Conservation (phyloP, 805 yeast species). For the Metschnikowia henanensis region DNA sequence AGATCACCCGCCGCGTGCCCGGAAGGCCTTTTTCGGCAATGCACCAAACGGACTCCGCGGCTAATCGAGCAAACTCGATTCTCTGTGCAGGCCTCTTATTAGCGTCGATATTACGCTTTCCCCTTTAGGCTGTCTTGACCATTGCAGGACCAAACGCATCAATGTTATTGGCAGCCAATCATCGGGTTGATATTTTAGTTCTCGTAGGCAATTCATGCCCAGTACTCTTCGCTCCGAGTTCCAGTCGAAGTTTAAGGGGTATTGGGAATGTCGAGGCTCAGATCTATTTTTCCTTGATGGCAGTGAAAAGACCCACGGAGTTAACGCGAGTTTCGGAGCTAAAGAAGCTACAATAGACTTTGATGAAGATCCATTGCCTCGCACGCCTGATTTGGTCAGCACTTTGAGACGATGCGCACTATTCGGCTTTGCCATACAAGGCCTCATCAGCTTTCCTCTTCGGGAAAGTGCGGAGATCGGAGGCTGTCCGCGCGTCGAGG, state of each 20-base stretch:
- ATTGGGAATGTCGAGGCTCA: too few species aligned
- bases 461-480: slow-evolving; percentile 8
- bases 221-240: too few species aligned
- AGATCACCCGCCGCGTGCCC: background rate
- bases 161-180: background rate
- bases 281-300: too few species aligned
- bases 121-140: background rate
- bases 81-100: background rate
- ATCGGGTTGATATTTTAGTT: too few species aligned
- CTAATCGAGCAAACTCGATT: background rate
- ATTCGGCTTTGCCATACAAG: background rate
- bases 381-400: background rate
- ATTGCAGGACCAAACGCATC: background rate
- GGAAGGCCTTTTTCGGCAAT: background rate
- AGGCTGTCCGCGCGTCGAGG: background rate
- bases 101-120: background rate
- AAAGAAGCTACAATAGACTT: background rate
- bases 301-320: background rate
- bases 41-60: background rate
- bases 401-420: background rate
- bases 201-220: too few species aligned
- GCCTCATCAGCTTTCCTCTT: slow-evolving; percentile 2
- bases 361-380: too few species aligned
- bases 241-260: too few species aligned
- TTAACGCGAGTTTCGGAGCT: background rate